A percentile compares a stretch with the other conserved stretches of the same genome.
Conservation (phyloP, 352 stramenopile genomes). For the Globisporangium radiosum region DNA sequence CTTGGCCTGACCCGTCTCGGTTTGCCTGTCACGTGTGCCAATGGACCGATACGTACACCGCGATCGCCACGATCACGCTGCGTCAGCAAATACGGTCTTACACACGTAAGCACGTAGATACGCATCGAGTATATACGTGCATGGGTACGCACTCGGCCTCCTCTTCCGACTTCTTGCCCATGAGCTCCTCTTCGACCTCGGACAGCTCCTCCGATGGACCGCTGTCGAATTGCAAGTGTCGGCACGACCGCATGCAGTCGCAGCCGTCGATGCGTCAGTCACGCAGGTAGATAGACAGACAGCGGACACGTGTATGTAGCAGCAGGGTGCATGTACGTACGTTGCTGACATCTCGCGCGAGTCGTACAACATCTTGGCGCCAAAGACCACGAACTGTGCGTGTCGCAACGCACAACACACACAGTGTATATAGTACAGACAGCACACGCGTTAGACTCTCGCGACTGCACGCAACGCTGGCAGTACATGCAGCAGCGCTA, state of each 20-base stretch:
- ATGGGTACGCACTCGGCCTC: slow-evolving; percentile 36
- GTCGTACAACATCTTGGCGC: slow-evolving; percentile 91
- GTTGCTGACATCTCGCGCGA: slow-evolving; percentile 73
- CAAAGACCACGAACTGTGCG: slow-evolving; percentile 95
- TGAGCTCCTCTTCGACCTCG: slow-evolving; percentile 80
- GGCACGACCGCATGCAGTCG: neutral
- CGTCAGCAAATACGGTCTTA: too few relatives aligned
- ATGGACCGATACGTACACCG: neutral
- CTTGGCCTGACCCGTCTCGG: slow-evolving; percentile 20
- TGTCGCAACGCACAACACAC: too few relatives aligned
- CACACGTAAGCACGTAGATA: too few relatives aligned
- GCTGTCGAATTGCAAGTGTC: slow-evolving; percentile 14
- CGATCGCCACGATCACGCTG: too few relatives aligned
- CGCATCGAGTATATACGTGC: neutral
- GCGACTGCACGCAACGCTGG: neutral
- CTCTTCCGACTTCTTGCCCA: slow-evolving; percentile 75
- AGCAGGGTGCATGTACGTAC: slow-evolving; percentile 22
- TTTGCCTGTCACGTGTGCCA: slow-evolving; percentile 10
- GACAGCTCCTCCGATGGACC: slow-evolving; percentile 74
- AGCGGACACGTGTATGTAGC: neutral
- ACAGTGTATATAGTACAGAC: slow-evolving; percentile 1
- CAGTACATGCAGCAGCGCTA: slow-evolving; percentile 1
- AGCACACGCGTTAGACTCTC: slow-evolving; percentile 2
- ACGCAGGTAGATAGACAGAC: neutral
- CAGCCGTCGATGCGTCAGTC: slow-evolving; percentile 1